phyloP scores from a whole-genome alignment of 805 yeast species.

The Myxozyma monticola region DNA sequence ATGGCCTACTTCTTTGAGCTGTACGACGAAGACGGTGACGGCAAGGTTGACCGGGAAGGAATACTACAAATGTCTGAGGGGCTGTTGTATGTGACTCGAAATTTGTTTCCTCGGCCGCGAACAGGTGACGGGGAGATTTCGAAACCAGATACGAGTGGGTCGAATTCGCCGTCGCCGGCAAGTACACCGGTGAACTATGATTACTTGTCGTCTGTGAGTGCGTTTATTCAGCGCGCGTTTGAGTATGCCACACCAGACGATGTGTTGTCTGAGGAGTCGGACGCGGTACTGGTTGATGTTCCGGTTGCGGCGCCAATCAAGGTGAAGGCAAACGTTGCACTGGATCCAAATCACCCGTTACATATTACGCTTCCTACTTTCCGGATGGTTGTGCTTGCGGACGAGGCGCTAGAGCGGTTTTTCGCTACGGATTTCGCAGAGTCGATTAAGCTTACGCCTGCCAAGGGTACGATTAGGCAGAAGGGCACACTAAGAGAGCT shows the following conservation, averaged over 20 bases:
- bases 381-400: slow-evolving; percentile 91
- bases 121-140: not conserved
- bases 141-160: not conserved
- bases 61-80: slow-evolving; percentile 87
- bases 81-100: slow-evolving; percentile 73
- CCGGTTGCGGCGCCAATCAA: slow-evolving; percentile 29
- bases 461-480: slow-evolving; percentile 17
- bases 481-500: slow-evolving; percentile 62
- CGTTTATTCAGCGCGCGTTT: slow-evolving; percentile 81
- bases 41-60: slow-evolving; percentile 71
- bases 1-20: slow-evolving; percentile 77
- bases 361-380: slow-evolving; percentile 80
- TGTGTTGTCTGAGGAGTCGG: slow-evolving; percentile 14
- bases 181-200: slow-evolving; percentile 37
- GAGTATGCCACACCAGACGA: slow-evolving; percentile 64
- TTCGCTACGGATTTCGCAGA: slow-evolving; percentile 52
- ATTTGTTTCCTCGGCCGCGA: slow-evolving; percentile 42
- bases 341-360: slow-evolving; percentile 77
- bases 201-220: slow-evolving; percentile 82
- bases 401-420: slow-evolving; percentile 85
- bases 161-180: slow-evolving; percentile 7
- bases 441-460: slow-evolving; percentile 30
- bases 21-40: slow-evolving; percentile 62
- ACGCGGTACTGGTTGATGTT: slow-evolving; percentile 15
- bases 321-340: slow-evolving; percentile 71